Evolutionary conservation across 2,329 filamentous ascomycete species (phyloP).

Genomic region (Fusarium solani-melongenae): DNA sequence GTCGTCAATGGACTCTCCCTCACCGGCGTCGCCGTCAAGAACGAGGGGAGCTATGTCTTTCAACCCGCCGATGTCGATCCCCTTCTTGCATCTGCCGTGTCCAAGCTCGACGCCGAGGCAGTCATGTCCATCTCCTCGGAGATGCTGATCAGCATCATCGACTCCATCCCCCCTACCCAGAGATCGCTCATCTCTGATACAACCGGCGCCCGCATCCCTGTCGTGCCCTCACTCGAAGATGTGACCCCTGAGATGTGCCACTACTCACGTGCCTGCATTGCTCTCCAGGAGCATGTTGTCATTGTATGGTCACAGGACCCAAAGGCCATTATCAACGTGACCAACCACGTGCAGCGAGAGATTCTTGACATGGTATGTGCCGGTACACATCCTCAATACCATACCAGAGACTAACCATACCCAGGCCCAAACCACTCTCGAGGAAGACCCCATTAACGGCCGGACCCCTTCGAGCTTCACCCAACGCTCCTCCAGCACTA

Average conservation of each 20-base stretch:
- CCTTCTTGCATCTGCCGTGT: slow-evolving; percentile 25
- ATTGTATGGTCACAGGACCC: slow-evolving; percentile 40
- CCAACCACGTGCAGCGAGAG: slow-evolving; percentile 40
- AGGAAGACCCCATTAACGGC: not conserved
- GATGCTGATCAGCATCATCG: slow-evolving; percentile 29
- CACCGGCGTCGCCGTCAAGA: slow-evolving; percentile 40
- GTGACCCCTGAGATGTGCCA: slow-evolving; percentile 21
- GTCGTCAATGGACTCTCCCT: slow-evolving; percentile 39
- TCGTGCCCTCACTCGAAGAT: slow-evolving; percentile 27
- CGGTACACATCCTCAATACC: not conserved
- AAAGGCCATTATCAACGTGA: slow-evolving; percentile 35
- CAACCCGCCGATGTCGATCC: slow-evolving; percentile 37
- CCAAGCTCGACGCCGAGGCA: slow-evolving; percentile 29
- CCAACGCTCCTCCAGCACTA: slow-evolving; percentile 6
- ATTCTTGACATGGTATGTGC: slow-evolving; percentile 38
- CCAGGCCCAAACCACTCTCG: not conserved
- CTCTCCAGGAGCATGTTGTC: slow-evolving; percentile 32
- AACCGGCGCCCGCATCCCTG: slow-evolving; percentile 38
- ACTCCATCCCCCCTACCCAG: slow-evolving; percentile 34
- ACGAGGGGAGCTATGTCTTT: slow-evolving; percentile 31
- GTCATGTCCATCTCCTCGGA: slow-evolving; percentile 42
- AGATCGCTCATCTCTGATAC: slow-evolving; percentile 25
- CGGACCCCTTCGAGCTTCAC: slow-evolving; percentile 18
- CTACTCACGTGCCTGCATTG: slow-evolving; percentile 36
- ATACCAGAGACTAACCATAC: not conserved